Conservation (phyloP, 371 early-diverging fungal species). For the Mucor indicus region DNA sequence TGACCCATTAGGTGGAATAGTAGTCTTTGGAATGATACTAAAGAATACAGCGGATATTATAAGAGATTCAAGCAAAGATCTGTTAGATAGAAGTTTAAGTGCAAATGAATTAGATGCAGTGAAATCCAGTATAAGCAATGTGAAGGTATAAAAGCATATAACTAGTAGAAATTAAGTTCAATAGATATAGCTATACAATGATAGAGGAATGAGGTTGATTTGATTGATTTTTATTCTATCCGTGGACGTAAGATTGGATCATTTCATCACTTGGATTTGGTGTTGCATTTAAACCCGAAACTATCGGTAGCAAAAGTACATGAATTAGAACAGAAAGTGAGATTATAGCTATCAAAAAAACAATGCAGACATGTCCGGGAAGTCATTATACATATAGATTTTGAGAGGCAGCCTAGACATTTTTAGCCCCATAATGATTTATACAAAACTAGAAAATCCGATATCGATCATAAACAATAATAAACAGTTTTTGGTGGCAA, state of each 20-base stretch:
- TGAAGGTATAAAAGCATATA: slow-evolving; percentile 24
- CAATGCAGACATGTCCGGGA: slow-evolving; percentile 34
- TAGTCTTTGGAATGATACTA: slow-evolving; percentile 57
- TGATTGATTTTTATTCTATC: slow-evolving; percentile 32
- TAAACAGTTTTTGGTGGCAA: no score
- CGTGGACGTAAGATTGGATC: slow-evolving; percentile 45
- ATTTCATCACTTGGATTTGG: slow-evolving; percentile 39
- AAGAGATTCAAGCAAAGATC: slow-evolving; percentile 28
- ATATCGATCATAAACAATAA: no score
- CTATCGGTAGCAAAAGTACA: slow-evolving; percentile 26
- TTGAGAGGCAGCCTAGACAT: slow-evolving; percentile 25
- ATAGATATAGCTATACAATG: not conserved
- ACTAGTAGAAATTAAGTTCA: not conserved
- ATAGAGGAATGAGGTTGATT: slow-evolving; percentile 23
- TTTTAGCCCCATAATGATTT: no score
- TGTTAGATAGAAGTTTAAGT: slow-evolving; percentile 37
- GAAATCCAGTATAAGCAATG: slow-evolving; percentile 13
- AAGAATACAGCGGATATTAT: slow-evolving; percentile 53
- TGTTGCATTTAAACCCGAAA: slow-evolving; percentile 27
- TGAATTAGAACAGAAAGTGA: slow-evolving; percentile 28
- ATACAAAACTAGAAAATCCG: no score
- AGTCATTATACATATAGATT: slow-evolving; percentile 33
- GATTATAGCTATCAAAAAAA: slow-evolving; percentile 24
- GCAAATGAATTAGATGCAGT: slow-evolving; percentile 25
- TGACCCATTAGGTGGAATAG: no score